These are phyloP conservation scores for Globisporangium parvum DNA, from an alignment of 352 stramenopile genomes.

Conservation along the genomic window DNA sequence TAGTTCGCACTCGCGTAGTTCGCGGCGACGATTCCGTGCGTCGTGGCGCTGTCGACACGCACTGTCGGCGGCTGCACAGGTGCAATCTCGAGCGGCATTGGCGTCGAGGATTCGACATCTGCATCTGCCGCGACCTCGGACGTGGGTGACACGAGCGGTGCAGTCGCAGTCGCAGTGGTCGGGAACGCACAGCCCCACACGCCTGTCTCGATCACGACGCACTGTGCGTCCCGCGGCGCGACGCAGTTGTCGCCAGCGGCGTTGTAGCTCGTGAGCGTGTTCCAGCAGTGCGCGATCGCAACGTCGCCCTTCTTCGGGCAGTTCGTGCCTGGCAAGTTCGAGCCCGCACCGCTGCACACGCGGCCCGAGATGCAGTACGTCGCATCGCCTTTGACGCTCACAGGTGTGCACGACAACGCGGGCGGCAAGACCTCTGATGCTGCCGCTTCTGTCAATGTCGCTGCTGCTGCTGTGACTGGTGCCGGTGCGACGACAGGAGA, in stretches of 20 bases:
- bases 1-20: neutral
- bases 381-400: constrained; percentile 32
- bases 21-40: neutral
- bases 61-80: neutral
- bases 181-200: constrained; percentile 38
- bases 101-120: neutral
- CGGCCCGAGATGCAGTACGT: constrained; percentile 41
- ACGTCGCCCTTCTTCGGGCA: constrained; percentile 32
- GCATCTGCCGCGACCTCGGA: neutral
- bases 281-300: constrained; percentile 27
- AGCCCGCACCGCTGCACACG: constrained; percentile 22
- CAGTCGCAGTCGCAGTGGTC: too few relatives aligned
- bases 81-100: neutral
- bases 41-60: neutral
- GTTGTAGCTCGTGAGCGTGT: constrained; percentile 20
- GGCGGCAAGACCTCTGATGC: neutral
- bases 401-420: constrained; percentile 15
- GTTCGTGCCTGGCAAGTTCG: constrained; percentile 7
- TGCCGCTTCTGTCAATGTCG: neutral
- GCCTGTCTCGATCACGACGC: constrained; percentile 16
- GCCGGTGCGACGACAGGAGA: neutral
- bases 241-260: constrained; percentile 17
- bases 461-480: neutral
- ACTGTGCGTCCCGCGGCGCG: constrained; percentile 33
- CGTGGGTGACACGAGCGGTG: neutral